A percentile compares a stretch with the other conserved stretches of the same genome.
Evolutionary conservation across 2,329 filamentous ascomycete species (phyloP).

Genomic region (Domatiomyces catenatus): DNA sequence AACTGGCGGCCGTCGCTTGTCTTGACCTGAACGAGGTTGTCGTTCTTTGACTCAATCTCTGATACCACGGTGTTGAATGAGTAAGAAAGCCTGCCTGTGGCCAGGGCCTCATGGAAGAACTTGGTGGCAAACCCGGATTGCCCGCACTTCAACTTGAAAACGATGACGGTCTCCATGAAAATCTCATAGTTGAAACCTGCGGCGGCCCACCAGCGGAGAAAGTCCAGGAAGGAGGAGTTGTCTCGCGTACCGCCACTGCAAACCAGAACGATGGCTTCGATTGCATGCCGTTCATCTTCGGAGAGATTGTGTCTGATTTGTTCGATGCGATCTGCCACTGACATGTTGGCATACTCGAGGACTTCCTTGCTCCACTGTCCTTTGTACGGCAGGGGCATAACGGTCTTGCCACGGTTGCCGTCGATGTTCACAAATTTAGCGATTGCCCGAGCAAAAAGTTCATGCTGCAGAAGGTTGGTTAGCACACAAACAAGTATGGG

Average conservation of each 20-base stretch:
- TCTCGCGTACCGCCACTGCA: slow-evolving; percentile 30
- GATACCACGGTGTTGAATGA: slow-evolving; percentile 27
- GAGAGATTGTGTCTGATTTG: slow-evolving; percentile 27
- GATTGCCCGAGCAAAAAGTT: slow-evolving; percentile 22
- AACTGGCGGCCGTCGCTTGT: slow-evolving; percentile 21
- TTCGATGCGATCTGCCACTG: slow-evolving; percentile 29
- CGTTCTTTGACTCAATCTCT: slow-evolving; percentile 19
- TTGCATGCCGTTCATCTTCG: slow-evolving; percentile 25
- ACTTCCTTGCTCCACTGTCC: slow-evolving; percentile 22
- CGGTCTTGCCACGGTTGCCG: slow-evolving; percentile 23
- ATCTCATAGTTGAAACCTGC: slow-evolving; percentile 28
- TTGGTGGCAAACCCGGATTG: slow-evolving; percentile 32
- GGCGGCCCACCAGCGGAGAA: slow-evolving; percentile 36
- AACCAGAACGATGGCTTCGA: slow-evolving; percentile 30
- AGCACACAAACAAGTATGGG: background rate
- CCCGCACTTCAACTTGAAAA: slow-evolving; percentile 30
- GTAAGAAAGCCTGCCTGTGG: slow-evolving; percentile 27
- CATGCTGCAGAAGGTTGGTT: slow-evolving; percentile 17
- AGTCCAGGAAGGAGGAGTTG: slow-evolving; percentile 32
- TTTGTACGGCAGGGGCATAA: slow-evolving; percentile 30
- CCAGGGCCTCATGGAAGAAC: slow-evolving; percentile 31
- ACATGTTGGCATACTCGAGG: slow-evolving; percentile 26
- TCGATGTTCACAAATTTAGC: slow-evolving; percentile 35
- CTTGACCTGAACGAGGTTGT: slow-evolving; percentile 21
- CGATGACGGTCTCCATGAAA: slow-evolving; percentile 27